Evolutionary conservation across 1,284 basidiomycete genomes (phyloP).

Genomic region (Marasmius oreades): DNA sequence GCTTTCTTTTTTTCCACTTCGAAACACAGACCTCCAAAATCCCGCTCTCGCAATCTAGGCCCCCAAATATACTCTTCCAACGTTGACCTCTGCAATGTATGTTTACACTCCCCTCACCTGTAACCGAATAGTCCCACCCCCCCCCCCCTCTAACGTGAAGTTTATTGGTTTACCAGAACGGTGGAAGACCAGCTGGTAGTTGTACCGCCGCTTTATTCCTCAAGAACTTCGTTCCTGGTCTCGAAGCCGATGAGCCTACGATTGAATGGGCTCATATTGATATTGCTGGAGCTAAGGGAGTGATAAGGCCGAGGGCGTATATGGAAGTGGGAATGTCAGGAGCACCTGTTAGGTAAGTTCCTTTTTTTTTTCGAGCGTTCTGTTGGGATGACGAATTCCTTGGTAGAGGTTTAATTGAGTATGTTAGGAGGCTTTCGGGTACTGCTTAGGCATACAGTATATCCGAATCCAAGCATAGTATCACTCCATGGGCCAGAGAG

Average conservation of each 20-base stretch:
- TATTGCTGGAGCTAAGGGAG: conserved; percentile 83
- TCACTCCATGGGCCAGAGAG: too few species aligned
- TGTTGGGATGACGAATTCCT: background rate
- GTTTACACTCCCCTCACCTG: conserved; percentile 18
- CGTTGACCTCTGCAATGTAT: conserved; percentile 80
- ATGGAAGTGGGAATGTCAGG: conserved; percentile 80
- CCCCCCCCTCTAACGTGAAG: too few species aligned
- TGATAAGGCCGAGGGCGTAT: conserved; percentile 56
- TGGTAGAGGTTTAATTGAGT: conserved; percentile 29
- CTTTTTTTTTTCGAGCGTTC: background rate
- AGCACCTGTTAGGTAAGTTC: conserved; percentile 56
- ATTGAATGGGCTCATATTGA: conserved; percentile 51
- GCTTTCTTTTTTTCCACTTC: background rate
- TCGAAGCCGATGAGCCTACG: conserved; percentile 51
- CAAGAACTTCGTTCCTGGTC: conserved; percentile 76
- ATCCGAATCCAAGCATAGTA: too few species aligned
- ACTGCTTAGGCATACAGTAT: background rate
- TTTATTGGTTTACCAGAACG: conserved; percentile 39
- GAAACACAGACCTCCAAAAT: background rate
- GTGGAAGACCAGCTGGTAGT: conserved; percentile 71
- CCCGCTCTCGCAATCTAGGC: conserved; percentile 17
- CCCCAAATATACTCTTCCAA: conserved; percentile 77
- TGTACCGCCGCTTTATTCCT: conserved; percentile 89
- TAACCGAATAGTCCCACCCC: conserved; percentile 2
- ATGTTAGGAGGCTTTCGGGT: conserved; percentile 27